Percentiles rank a stretch among this genome's conserved stretches.
These are phyloP conservation scores for Sclerotinia subarctica DNA, from an alignment of 2,329 filamentous ascomycete species.

Conservation along the genomic window DNA sequence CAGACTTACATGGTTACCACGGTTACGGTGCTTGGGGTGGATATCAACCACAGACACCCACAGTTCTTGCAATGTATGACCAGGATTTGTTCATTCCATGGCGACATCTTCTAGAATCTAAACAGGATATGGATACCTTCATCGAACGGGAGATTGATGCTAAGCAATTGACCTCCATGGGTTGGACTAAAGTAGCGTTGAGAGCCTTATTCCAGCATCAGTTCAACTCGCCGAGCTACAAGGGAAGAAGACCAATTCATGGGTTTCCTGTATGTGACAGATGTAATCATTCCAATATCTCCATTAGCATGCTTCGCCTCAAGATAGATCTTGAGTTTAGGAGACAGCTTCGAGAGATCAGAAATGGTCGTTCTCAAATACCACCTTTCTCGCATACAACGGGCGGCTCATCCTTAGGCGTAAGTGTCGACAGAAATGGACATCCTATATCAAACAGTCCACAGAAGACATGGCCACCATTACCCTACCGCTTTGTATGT, in stretches of 20 bases:
- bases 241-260: neutral
- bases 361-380: neutral
- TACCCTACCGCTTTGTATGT: constrained; percentile 11
- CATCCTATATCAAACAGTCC: neutral
- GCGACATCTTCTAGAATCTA: neutral
- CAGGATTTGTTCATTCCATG: neutral
- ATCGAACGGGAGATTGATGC: constrained; percentile 6
- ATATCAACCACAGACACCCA: neutral
- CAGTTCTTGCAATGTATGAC: constrained; percentile 10
- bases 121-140: constrained; percentile 2
- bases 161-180: neutral
- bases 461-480: neutral
- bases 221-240: neutral
- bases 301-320: neutral
- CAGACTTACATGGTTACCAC: neutral
- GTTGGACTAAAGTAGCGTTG: constrained; percentile 6
- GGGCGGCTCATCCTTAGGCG: neutral
- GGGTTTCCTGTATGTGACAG: neutral
- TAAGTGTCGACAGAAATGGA: neutral
- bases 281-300: neutral
- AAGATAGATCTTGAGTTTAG: constrained; percentile 10
- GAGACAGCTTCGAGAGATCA: constrained; percentile 5
- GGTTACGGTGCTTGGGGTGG: neutral
- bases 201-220: neutral
- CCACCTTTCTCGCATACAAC: neutral